Base-by-base conservation (phyloP, 2,329 filamentous ascomycete genomes). In the Dothidotthia symphoricarpi region DNA sequence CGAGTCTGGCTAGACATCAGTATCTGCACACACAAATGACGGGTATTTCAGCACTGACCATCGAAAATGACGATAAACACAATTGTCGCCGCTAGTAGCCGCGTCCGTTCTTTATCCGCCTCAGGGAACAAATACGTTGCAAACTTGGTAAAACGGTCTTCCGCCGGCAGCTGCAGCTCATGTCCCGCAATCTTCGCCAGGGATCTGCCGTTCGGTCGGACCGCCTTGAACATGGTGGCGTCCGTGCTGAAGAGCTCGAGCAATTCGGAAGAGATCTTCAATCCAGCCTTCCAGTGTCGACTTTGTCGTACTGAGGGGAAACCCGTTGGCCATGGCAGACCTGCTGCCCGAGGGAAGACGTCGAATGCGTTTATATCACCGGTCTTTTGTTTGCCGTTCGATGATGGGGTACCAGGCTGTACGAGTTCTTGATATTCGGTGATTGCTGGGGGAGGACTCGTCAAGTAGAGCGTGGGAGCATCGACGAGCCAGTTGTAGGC, bases 321-420 rank as follows among this genome's bases (percentile, higher is more conserved):
- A 6, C 28, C 17, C 6, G 28, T 30, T 16, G 28, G 28, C 28
- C 28, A 30, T 11, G 28, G 28, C 11, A 30, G 28, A 16, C 28
- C 28, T 10, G 28, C 28, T 4, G 15, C 13, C 28, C 6, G 4
- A 11, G 28, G 28, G 28, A 16, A 14, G 28, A 30, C 17, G 28
- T 30, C 28, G 17, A 30, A 30, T 11, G 13, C 28, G 28, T 30
- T 30, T n/a, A n/a, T n/a, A n/a, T n/a, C n/a, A n/a, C n/a, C n/a
- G n/a, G n/a, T n/a, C n/a, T n/a, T n/a, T n/a, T n/a, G n/a, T n/a
- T n/a, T n/a, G n/a, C n/a, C n/a, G n/a, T n/a, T n/a, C n/a, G n/a
- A n/a, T n/a, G n/a, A n/a, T n/a, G n/a, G n/a, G n/a, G n/a, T n/a
- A n/a, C n/a, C n/a, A n/a, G n/a, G n/a, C n/a, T n/a, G n/a, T n/a